Base-by-base conservation (phyloP, 1,284 basidiomycete species). In the Serendipita sp. region DNA sequence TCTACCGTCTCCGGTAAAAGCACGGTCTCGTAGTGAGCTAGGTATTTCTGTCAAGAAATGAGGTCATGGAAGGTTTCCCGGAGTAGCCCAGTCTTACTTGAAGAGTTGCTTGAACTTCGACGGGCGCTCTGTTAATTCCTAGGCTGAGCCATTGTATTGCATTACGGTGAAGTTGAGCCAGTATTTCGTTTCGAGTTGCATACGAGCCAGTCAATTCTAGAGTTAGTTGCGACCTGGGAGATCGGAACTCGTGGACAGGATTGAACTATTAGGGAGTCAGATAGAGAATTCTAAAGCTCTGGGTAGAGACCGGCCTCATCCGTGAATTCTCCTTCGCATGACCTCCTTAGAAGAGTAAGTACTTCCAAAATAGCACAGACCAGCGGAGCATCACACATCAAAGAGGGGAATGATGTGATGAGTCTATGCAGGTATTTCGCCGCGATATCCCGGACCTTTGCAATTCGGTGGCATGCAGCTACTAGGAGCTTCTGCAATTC, bases 301-400 rank as follows among this genome's bases (percentile, higher is more conserved):
- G 35, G 12, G 50, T 42, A 61, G 17, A 63, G 43, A 70, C 78
- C 61, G 67, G 91, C 92, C 82, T 98, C 95, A 73, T 97, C 92
- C 8, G 83, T 78, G 70, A 85, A 93, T 75, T 97, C 92, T 65
- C 91, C 88, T 73, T 98, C 92, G 71, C 93, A 94, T 1, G 89
- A 85, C 61, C 85, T 82, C 63, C 93, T 83, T 67, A 99, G 77
- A 12, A 98, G 78, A 0, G 95, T 97, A 64, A 99, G 78, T 49
- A 93, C 86, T 72, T 99, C 96, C 49, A 99, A 78, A 64, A 98
- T 87, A 32, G 89, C 84, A 67, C 87, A 91, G 3, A 99, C 90
- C 41, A 98, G 80, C 12, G 87, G 81, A 10, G 87, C 82, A 71
- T 95, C 88, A 73, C 94, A 98, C 80, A 98, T 87, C 65, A 99